Conservation (phyloP, 2,329 filamentous ascomycete species). For the Fusarium napiforme region DNA sequence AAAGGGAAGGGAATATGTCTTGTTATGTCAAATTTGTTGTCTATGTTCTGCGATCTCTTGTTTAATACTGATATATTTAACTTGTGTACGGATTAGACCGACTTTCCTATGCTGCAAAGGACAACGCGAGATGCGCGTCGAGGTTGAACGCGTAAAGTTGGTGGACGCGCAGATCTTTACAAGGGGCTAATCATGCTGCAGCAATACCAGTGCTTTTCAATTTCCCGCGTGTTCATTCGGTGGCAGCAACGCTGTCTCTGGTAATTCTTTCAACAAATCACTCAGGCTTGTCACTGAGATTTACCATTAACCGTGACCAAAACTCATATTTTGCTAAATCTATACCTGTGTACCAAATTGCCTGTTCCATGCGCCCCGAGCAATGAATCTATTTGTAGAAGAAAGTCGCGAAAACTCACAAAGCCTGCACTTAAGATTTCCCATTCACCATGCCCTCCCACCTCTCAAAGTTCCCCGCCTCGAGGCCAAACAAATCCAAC, state of each 20-base stretch:
- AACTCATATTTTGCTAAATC: not conserved
- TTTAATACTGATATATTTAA: too few species aligned
- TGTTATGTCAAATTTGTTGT: fast-evolving
- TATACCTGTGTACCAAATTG: not conserved
- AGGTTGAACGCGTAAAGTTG: not conserved
- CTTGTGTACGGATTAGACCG: not conserved
- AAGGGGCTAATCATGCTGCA: not conserved
- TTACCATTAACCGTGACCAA: not conserved
- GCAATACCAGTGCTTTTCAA: not conserved
- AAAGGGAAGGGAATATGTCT: fast-evolving
- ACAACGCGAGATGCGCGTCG: not conserved
- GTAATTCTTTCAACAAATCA: not conserved
- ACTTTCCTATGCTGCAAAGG: not conserved
- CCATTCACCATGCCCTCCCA: constrained; percentile 1
- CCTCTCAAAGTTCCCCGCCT: constrained; percentile 9
- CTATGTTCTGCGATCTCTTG: fast-evolving
- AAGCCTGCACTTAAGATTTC: not conserved
- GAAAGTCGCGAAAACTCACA: not conserved
- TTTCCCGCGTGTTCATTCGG: not conserved
- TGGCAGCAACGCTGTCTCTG: too few species aligned
- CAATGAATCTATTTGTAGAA: not conserved
- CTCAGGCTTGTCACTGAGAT: not conserved
- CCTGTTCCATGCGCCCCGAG: too few species aligned
- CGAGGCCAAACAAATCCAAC: constrained; percentile 16
- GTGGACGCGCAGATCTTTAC: not conserved